Evolutionary conservation across 768 basidiomycete genomes (phyloP), one percentile per base, ranked within the genome.

Genomic region (Russula vinacea): DNA sequence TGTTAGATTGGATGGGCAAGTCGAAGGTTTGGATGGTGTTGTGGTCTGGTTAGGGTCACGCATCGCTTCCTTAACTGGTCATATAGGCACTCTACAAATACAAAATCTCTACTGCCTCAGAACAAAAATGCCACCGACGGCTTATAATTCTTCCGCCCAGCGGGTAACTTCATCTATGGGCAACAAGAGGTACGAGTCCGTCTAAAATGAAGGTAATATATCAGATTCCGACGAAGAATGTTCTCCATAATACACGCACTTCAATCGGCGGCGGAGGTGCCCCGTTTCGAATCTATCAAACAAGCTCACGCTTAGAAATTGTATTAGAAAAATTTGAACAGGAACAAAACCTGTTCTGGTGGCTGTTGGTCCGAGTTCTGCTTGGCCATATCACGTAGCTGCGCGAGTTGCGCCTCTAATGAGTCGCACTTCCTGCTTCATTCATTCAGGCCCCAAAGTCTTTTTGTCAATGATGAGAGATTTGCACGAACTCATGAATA

Each of bases 371-470:
- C 52, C 7, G 59, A 70, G n/a, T 17, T 61, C 40, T 51, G 56
- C 55, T 56, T 52, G 32, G 55, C 16, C 45, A 56, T 54, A 26
- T 69, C 56, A 6, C 85, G 82, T 40, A 90, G 71, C 52, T 83
- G 82, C 26, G 78, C 76, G 9, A 93, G 79, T 63, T 84, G 86
- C 14, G 78, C 78, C 71, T 90, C 86, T 22, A 93, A 73, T 5
- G 78, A 76, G 67, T 90, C 86, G 64, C 91, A 93, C 81, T 87
- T 88, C 40, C 90, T 89, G n/a, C 16, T 47, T 24, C 44, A 29
- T 6, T 53, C 29, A 47, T 19, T 37, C 24, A 54, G 29, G 29
- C 16, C 11, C 17, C 19, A 9, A 16, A 39, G 29, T 29, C 29
- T 11, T 11, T 45, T 33, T n/a, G n/a, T n/a, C n/a, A 14, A 29